Percentiles rank a stretch among this genome's conserved stretches.
phyloP scores from a whole-genome alignment of 2,329 filamentous ascomycete species.

The Scedosporium aurantiacum region DNA sequence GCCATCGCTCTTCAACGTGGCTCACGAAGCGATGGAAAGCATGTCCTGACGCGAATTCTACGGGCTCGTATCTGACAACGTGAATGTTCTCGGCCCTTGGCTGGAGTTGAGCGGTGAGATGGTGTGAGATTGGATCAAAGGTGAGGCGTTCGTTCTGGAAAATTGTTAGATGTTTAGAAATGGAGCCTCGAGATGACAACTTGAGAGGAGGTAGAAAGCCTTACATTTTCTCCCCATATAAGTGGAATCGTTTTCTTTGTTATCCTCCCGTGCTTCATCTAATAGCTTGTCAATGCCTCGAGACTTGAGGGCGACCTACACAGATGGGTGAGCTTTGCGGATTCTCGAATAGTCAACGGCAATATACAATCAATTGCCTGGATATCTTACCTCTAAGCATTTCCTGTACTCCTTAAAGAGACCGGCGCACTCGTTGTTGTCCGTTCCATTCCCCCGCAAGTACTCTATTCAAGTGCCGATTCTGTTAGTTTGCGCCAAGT shows the following conservation, averaged over 20 bases:
- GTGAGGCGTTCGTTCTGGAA: background rate
- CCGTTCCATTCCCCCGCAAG: constrained; percentile 69
- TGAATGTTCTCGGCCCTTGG: too few relatives aligned
- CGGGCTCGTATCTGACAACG: too few relatives aligned
- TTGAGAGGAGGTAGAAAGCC: background rate
- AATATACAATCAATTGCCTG: background rate
- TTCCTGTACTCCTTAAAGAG: constrained; percentile 83
- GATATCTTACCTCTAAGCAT: constrained; percentile 61
- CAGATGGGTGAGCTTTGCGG: background rate
- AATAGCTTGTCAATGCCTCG: constrained; percentile 88
- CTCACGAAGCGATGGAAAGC: too few relatives aligned
- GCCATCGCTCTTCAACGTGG: too few relatives aligned
- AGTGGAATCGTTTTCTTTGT: constrained; percentile 67
- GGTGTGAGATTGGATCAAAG: too few relatives aligned
- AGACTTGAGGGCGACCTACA: constrained; percentile 71
- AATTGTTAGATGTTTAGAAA: background rate
- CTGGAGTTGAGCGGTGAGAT: background rate
- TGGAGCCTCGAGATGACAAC: background rate
- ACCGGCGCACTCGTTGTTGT: constrained; percentile 71
- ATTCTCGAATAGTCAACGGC: background rate
- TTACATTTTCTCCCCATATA: constrained; percentile 32
- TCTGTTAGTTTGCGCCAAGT: constrained; percentile 9
- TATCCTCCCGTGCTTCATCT: constrained; percentile 80
- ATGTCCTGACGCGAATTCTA: too few relatives aligned
- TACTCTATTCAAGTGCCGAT: constrained; percentile 53